Base-by-base conservation (phyloP, 257 asterid species). In the Fraxinus quadrangulata region DNA sequence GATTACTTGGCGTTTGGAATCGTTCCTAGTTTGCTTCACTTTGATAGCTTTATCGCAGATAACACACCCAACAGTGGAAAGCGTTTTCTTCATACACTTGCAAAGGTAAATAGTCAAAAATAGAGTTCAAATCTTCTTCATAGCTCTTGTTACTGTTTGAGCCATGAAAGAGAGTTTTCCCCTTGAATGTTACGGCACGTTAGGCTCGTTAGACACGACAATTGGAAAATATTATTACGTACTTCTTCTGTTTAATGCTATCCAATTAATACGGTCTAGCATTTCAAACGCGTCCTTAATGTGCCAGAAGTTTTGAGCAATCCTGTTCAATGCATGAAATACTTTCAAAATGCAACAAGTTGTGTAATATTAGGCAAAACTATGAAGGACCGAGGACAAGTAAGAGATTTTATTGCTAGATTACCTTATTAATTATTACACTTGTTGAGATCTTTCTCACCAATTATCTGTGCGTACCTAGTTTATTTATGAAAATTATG, bases 1-100 rank as follows among this genome's bases (percentile, higher is more conserved):
- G 65, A 54, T 54, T 54, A 19, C 65, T 54, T n/a, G 26, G 11
- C 65, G 24, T n/a, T 6, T 45, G 10, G 36, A 23, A n/a, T 71
- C n/a, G 14, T 49, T 34, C 63, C 49, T 77, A 49, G 1, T 68
- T 73, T 17, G 76, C 37, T 56, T 56, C 24, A n/a, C 19, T 67
- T 66, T 70, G 75, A 77, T 89, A 90, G 93, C 86, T 90, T 90
- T 79, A 73, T 86, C 33, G 92, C 86, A 56, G 85, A 85, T 5
- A 85, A 87, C 45, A 84, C 74, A 51, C 90, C 96, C 5, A 86
- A 71, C 76, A 85, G 77, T 0, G 92, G 88, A 37, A 86, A 82
- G 72, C 81, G 84, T 23, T 91, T 89, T 81, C 94, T 91, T 61
- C 89, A 83, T 80, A 80, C 70, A 33, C 31, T 30, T 30, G 92